These are phyloP conservation scores for Zea luxurians DNA, from an alignment of 176 grass and related monocot genomes.

Conservation along the genomic window DNA sequence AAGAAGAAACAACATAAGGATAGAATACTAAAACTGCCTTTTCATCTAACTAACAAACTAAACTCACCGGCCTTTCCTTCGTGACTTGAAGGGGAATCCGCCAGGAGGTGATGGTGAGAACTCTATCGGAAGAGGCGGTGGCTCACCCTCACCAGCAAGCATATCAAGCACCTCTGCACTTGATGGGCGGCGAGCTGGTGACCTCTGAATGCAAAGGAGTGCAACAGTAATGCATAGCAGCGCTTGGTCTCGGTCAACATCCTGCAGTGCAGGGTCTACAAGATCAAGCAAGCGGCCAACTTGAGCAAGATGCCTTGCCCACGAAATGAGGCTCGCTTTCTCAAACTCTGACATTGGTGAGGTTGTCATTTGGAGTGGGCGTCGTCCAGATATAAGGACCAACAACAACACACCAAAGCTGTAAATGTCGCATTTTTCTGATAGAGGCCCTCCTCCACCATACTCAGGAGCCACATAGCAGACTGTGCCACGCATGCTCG, in stretches of 20 bases:
- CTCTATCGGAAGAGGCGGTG: slow-evolving; percentile 68
- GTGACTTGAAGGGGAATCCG: slow-evolving; percentile 63
- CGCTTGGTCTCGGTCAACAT: slow-evolving; percentile 69
- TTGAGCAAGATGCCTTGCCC: slow-evolving; percentile 81
- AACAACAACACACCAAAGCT: slow-evolving; percentile 85
- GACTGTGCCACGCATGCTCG: slow-evolving; percentile 94
- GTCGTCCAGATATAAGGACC: slow-evolving; percentile 86
- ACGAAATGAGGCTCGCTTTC: slow-evolving; percentile 85
- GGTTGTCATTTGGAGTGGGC: slow-evolving; percentile 78
- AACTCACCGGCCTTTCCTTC: slow-evolving; percentile 74
- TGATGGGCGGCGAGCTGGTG: slow-evolving; percentile 65
- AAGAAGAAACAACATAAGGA: slow-evolving; percentile 42
- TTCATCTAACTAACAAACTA: slow-evolving; percentile 44
- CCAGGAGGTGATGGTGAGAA: slow-evolving; percentile 86
- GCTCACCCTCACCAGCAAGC: slow-evolving; percentile 66
- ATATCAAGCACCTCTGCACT: slow-evolving; percentile 69
- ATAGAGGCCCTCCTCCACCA: slow-evolving; percentile 69
- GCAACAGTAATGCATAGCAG: slow-evolving; percentile 84
- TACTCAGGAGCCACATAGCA: slow-evolving; percentile 97
- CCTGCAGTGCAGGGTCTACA: slow-evolving; percentile 64
- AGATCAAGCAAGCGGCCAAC: slow-evolving; percentile 81
- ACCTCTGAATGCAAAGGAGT: slow-evolving; percentile 83
- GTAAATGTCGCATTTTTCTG: slow-evolving; percentile 97
- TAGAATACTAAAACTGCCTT: slow-evolving; percentile 31
- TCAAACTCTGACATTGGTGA: slow-evolving; percentile 93